Percentiles rank a stretch among this genome's conserved stretches.
Evolutionary conservation across 2,329 filamentous ascomycete species (phyloP).

Genomic region (Geoglossum cookeanum): DNA sequence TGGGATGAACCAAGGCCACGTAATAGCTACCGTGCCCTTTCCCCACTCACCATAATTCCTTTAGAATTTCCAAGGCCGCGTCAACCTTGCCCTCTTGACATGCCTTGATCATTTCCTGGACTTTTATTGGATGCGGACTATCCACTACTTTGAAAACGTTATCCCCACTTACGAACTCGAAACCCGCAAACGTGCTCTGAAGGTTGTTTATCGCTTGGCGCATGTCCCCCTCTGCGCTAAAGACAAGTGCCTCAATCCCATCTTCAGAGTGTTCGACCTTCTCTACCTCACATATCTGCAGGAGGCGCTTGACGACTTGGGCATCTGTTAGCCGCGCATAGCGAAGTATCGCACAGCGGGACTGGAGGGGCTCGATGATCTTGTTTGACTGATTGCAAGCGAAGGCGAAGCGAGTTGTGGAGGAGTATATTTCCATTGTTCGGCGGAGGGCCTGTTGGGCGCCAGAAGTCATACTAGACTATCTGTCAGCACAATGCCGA

Average conservation of each 20-base stretch:
- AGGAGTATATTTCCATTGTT: conserved; percentile 98
- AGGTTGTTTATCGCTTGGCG: conserved; percentile 97
- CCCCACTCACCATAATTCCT: conserved; percentile 61
- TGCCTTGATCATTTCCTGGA: conserved; percentile 95
- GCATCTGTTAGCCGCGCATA: conserved; percentile 84
- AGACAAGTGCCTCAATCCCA: conserved; percentile 85
- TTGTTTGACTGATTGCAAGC: conserved; percentile 98
- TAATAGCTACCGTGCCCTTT: not conserved
- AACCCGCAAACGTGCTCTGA: conserved; percentile 81
- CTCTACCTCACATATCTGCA: conserved; percentile 88
- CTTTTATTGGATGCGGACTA: conserved; percentile 90
- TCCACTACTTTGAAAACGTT: conserved; percentile 98
- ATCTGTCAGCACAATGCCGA: not conserved
- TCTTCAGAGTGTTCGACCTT: conserved; percentile 82
- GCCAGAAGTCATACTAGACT: conserved; percentile 69
- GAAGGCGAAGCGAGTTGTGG: conserved; percentile 91
- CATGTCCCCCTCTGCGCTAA: conserved; percentile 97
- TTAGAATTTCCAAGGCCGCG: conserved; percentile 63
- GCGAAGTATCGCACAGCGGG: conserved; percentile 83
- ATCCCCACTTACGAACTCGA: conserved; percentile 91
- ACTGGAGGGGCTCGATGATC: conserved; percentile 98
- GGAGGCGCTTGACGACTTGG: conserved; percentile 74
- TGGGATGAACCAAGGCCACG: not conserved
- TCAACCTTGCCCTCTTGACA: conserved; percentile 88
- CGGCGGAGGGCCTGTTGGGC: conserved; percentile 86